Conservation (phyloP, 345 rosid species). For the Ceriops tagal region DNA sequence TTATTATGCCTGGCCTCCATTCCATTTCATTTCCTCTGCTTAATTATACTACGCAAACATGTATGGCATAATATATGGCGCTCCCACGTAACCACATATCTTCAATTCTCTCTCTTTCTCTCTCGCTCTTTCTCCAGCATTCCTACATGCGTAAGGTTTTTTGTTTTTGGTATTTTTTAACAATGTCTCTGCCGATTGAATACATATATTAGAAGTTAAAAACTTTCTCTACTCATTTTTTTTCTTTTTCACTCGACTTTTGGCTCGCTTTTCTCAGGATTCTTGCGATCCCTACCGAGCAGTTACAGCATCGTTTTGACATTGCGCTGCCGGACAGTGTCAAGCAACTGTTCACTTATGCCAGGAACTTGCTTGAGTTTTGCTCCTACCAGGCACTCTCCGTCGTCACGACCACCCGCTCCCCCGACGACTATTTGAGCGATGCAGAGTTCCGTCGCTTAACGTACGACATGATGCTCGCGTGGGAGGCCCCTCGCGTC, state of each 20-base stretch:
- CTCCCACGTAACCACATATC: no score
- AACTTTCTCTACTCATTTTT: neutral
- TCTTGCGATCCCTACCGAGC: constrained; percentile 58
- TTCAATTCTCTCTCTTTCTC: no score
- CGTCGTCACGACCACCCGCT: constrained; percentile 23
- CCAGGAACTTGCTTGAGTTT: constrained; percentile 76
- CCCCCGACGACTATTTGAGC: constrained; percentile 52
- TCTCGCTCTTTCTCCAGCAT: no score
- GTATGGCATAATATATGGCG: no score
- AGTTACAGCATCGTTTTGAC: constrained; percentile 67
- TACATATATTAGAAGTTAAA: no score
- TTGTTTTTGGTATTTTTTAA: no score
- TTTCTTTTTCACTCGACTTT: no score
- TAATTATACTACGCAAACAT: no score
- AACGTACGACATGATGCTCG: constrained; percentile 96
- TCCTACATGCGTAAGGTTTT: no score
- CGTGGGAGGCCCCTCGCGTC: constrained; percentile 79
- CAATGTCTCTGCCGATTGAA: no score
- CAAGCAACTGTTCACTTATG: constrained; percentile 58
- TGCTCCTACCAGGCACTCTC: constrained; percentile 72
- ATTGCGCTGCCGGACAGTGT: constrained; percentile 72
- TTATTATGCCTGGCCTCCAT: neutral
- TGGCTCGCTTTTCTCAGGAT: constrained; percentile 32
- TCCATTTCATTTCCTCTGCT: no score
- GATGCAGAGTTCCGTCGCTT: constrained; percentile 71